Evolutionary conservation across 139 green algal species (phyloP).

Genomic region (Closterium sp.): DNA sequence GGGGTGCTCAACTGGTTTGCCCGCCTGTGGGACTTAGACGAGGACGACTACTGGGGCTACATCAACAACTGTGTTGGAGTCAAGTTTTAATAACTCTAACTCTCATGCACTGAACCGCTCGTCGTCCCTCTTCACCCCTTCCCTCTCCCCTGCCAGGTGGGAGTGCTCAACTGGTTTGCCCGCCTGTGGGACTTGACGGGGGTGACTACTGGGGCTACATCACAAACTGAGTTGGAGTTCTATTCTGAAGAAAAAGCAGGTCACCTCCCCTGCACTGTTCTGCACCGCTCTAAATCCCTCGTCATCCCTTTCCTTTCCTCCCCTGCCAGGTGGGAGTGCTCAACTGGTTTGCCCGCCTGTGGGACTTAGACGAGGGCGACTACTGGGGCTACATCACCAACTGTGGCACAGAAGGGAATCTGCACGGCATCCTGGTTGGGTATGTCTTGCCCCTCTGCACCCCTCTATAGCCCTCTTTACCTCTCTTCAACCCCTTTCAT

Average conservation of each 20-base stretch:
- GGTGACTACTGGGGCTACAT: slow-evolving; percentile 89
- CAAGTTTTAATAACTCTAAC: too few species aligned
- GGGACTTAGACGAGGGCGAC: slow-evolving; percentile 88
- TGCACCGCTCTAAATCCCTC: background rate
- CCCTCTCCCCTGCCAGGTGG: slow-evolving; percentile 76
- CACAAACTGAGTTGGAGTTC: too few species aligned
- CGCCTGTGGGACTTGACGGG: slow-evolving; percentile 91
- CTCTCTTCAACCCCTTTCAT: too few species aligned
- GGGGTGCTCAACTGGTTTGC: slow-evolving; percentile 98
- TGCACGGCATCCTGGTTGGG: slow-evolving; percentile 94
- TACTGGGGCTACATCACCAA: slow-evolving; percentile 99
- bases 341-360: slow-evolving; percentile 95
- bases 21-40: slow-evolving; percentile 89
- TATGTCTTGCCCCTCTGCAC: background rate
- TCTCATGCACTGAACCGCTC: background rate
- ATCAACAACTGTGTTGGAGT: too few species aligned
- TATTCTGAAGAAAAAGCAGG: too few species aligned
- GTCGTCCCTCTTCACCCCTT: background rate
- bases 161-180: slow-evolving; percentile 97
- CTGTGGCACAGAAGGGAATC: slow-evolving; percentile 96
- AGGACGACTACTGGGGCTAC: slow-evolving; percentile 93
- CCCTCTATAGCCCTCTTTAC: too few species aligned
- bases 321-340: slow-evolving; percentile 91
- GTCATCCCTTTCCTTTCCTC: background rate
- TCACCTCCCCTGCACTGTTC: background rate